Evolutionary conservation across 352 stramenopile species (phyloP), one percentile per base, ranked within the genome.

Genomic region (Paralagenidium karlingii): DNA sequence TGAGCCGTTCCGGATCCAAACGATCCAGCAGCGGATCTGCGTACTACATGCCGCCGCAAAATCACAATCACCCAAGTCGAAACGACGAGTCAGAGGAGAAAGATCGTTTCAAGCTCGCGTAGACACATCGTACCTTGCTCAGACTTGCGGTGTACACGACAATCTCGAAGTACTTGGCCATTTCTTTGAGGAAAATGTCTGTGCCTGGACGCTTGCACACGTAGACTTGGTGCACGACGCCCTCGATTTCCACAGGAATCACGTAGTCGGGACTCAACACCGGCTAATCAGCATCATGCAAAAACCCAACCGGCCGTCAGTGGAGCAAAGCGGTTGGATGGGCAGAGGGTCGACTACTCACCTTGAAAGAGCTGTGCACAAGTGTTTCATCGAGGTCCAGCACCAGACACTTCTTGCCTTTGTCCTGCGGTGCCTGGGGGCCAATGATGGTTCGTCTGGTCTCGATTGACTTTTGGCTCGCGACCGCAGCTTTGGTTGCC

Each of bases 301-400:
- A 13, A 15, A 16, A 3, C 11, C 24, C 25, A 12, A 33, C 33
- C 2, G 3, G 11, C 28, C 27, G 24, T 24, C 10, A 22, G 15
- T 39, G 10, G 16, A 39, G 10, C 33, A 13, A 25, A 12, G 22
- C 24, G n/a, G n/a, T n/a, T n/a, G n/a, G n/a, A n/a, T n/a, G n/a
- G n/a, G n/a, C n/a, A n/a, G n/a, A n/a, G n/a, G n/a, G 47, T 38
- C 44, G 82, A n/a, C n/a, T n/a, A n/a, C n/a, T n/a, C n/a, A n/a
- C n/a, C n/a, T n/a, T 71, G 55, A 98, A 99, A 29, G 87, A 98
- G 26, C 82, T 96, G 68, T 99, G 94, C 9, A 99, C 94, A 4
- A 99, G 63, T 12, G 95, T 99, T 55, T 98, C 95, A 59, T 98
- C 95, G 20, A 99, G 61, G 49, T 99, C 95, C 16, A 99, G 63